A percentile compares a stretch with the other conserved stretches of the same genome.
Conservation (phyloP, 495 filamentous ascomycete genomes). For the Penicillium turbatum region DNA sequence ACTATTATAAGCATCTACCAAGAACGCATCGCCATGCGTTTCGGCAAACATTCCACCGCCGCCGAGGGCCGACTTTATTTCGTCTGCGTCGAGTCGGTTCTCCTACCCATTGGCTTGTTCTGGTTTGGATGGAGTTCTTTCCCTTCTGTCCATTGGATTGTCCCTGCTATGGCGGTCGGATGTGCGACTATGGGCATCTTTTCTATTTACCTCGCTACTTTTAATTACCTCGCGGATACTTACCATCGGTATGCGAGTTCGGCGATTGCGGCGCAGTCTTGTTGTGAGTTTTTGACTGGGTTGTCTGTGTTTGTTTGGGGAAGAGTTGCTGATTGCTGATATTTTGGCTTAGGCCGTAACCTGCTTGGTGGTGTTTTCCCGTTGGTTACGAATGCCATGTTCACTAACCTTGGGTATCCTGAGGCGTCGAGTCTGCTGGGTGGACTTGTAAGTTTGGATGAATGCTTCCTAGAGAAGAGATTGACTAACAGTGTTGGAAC, state of each 20-base stretch:
- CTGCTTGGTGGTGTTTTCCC: constrained; percentile 81
- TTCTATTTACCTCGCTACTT: constrained; percentile 81
- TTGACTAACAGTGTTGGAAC: constrained; percentile 8
- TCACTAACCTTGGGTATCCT: constrained; percentile 63
- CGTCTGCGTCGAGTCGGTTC: constrained; percentile 64
- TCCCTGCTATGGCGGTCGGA: constrained; percentile 64
- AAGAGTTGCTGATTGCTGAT: constrained; percentile 3
- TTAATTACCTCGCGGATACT: constrained; percentile 92
- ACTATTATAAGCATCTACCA: constrained; percentile 75
- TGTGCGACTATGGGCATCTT: constrained; percentile 86
- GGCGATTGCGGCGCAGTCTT: constrained; percentile 82
- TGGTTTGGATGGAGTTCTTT: constrained; percentile 76
- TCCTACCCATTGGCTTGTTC: constrained; percentile 74
- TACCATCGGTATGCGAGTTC: constrained; percentile 83
- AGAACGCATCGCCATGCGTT: constrained; percentile 46
- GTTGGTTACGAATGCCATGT: constrained; percentile 68
- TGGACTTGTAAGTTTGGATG: constrained; percentile 48
- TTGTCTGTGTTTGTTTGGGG: neutral
- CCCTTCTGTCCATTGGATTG: constrained; percentile 68
- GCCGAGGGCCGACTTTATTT: constrained; percentile 83
- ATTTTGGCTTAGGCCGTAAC: constrained; percentile 59
- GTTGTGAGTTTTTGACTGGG: constrained; percentile 42
- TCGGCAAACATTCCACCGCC: constrained; percentile 45
- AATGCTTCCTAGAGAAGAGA: neutral
- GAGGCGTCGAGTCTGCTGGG: constrained; percentile 75